phyloP scores from a whole-genome alignment of 345 rosid genomes.

The Mallotus nudiflorus region DNA sequence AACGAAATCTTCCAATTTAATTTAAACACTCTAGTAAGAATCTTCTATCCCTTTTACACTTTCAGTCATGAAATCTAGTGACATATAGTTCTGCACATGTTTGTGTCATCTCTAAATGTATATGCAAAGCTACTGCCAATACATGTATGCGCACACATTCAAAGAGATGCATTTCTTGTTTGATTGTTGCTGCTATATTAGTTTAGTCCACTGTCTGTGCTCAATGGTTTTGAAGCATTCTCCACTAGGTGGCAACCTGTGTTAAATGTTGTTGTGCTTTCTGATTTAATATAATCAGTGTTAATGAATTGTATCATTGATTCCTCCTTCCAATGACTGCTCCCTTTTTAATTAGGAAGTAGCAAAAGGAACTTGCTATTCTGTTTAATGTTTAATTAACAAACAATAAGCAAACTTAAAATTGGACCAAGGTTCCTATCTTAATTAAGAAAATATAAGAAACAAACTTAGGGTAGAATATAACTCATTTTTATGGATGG shows the following conservation, averaged over 20 bases:
- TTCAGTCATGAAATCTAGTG: neutral
- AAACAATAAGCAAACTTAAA: too few relatives aligned
- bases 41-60: constrained; percentile 5
- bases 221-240: neutral
- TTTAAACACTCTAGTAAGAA: constrained; percentile 63
- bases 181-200: neutral
- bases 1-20: constrained; percentile 87
- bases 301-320: too few relatives aligned
- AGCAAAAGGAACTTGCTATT: too few relatives aligned
- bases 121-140: neutral
- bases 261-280: neutral
- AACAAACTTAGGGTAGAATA: too few relatives aligned
- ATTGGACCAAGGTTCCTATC: too few relatives aligned
- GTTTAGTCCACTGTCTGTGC: neutral
- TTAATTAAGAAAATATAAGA: too few relatives aligned
- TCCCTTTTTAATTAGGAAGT: too few relatives aligned
- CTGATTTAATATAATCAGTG: too few relatives aligned
- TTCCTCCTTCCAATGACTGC: too few relatives aligned
- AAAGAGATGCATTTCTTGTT: neutral
- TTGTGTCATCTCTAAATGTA: neutral
- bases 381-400: too few relatives aligned
- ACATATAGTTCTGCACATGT: neutral
- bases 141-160: neutral
- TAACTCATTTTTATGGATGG: too few relatives aligned
- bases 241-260: neutral